Evolutionary conservation across 2,329 filamentous ascomycete species (phyloP), one percentile per base, ranked within the genome.

Genomic region (Arthrobotrys sinensis): DNA sequence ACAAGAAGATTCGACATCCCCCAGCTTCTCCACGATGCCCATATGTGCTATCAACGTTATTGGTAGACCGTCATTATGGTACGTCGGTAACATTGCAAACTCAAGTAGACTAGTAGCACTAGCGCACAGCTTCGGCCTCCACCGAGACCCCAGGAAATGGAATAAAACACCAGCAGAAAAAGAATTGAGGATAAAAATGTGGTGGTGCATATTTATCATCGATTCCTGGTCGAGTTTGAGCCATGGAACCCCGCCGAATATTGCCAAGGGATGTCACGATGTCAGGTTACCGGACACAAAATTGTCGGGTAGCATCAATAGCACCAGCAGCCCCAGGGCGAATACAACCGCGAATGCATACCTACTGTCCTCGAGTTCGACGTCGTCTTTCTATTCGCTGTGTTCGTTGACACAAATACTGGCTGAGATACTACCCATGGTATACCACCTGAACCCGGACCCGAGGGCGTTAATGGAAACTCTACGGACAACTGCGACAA

Each of bases 11-110:
- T 86, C 90, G 5, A 85, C 88, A 0, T 88, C 87, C 0, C 89
- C 89, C 0, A 88, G 89, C 0, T 84, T 90, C 50, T 88, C 89
- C 0, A 89, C 88, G 0, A 86, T 91, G 24, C 86, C 87, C 21
- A 87, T 89, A 1, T 86, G 88, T 4, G 82, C 90, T 7, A 85
- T 91, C 8, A 89, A 91, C 80, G 83, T 91, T 1, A 87, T 87
- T 0, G 90, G 89, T 0, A 85, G 89, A 1, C 89, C 90, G 0
- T 88, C 88, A 5, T 89, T 88, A 5, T 88, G 88, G 0, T 87
- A 90, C 81, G 87, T 89, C 4, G 88, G 89, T 0, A 90, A 90
- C 79, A 86, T 86, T 0, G 85, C 87, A 0, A 84, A 86, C 43
- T 82, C 89, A 0, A 88, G 88, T 0, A 85, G 86, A 0, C 87